phyloP scores from a whole-genome alignment of 1,284 basidiomycete species.

The Marasmius fiardii region DNA sequence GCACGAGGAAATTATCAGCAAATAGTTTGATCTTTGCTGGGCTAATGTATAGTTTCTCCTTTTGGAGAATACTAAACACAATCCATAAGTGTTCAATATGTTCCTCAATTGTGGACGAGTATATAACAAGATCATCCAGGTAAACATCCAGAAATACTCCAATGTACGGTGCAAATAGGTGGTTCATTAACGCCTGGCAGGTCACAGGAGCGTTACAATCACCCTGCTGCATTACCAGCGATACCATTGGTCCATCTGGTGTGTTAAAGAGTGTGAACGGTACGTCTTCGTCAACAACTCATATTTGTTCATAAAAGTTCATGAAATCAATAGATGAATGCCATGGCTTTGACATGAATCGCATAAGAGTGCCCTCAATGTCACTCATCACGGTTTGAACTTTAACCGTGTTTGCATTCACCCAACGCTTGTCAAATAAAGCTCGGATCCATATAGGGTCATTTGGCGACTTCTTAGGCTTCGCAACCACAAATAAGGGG shows the following conservation, averaged over 20 bases:
- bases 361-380: conserved; percentile 20
- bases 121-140: conserved; percentile 29
- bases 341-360: conserved; percentile 15
- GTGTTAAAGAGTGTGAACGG: conserved; percentile 16
- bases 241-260: conserved; percentile 29
- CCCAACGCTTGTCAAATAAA: background rate
- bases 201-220: no score
- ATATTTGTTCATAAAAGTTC: conserved; percentile 30
- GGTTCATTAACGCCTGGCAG: conserved; percentile 23
- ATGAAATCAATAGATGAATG: conserved; percentile 22
- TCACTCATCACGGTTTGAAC: conserved; percentile 21
- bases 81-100: conserved; percentile 23
- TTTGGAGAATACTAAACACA: conserved; percentile 20
- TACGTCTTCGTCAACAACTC: conserved; percentile 25
- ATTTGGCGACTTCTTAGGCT: background rate
- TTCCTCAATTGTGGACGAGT: conserved; percentile 24
- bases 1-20: conserved; percentile 17
- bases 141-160: conserved; percentile 29
- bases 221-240: conserved; percentile 26
- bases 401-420: conserved; percentile 21
- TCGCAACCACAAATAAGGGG: background rate
- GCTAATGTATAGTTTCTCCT: conserved; percentile 4
- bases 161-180: conserved; percentile 24
- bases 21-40: conserved; percentile 16
- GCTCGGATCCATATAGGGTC: background rate